Conservation (phyloP, 176 grass and related monocot species). For the Musa acuminata region DNA sequence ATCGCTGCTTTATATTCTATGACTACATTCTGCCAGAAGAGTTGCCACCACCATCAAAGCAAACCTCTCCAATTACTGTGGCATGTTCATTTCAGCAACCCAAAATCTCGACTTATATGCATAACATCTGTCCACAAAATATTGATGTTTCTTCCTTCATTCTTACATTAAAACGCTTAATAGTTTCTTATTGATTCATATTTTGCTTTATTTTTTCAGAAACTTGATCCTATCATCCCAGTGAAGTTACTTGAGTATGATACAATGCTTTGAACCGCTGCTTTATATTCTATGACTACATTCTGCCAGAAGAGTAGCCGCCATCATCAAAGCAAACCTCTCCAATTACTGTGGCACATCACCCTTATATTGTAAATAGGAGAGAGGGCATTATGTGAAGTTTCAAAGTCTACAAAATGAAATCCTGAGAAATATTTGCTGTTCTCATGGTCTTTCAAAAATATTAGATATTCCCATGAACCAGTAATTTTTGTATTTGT, state of each 20-base stretch:
- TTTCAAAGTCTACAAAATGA: no score
- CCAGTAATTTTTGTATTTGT: no score
- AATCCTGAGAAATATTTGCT: no score
- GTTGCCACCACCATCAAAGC: no score
- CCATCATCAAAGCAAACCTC: constrained; percentile 49
- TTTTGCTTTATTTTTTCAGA: constrained; percentile 25
- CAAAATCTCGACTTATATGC: background rate
- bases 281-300: constrained; percentile 88
- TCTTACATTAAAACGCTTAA: background rate
- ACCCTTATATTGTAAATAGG: constrained; percentile 63
- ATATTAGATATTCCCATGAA: no score
- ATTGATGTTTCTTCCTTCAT: background rate
- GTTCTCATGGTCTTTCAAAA: no score
- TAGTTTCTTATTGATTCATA: background rate
- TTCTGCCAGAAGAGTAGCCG: constrained; percentile 63
- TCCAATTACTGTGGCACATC: constrained; percentile 59
- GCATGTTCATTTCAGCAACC: background rate
- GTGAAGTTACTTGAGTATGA: constrained; percentile 69
- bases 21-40: no score
- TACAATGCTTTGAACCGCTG: constrained; percentile 52
- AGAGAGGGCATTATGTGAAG: no score
- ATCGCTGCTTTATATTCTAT: no score
- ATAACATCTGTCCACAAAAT: background rate
- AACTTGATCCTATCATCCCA: constrained; percentile 30
- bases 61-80: no score